Evolutionary conservation across 306 rosid genomes (phyloP).

Genomic region (Sindora glabra): DNA sequence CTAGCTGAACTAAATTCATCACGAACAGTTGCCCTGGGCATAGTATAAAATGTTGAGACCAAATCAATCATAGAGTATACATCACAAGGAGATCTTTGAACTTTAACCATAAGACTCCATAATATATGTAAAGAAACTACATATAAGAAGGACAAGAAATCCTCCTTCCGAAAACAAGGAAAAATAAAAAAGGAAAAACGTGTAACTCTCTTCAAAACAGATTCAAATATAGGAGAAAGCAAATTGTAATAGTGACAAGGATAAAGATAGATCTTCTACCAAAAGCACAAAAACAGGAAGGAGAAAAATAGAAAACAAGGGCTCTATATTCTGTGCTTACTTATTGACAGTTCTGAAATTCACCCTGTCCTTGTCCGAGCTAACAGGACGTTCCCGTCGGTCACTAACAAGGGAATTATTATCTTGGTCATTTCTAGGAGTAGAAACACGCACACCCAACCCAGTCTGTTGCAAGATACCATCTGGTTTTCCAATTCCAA

Average conservation of each 20-base stretch:
- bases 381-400: conserved; percentile 71
- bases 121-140: no score
- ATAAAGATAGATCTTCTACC: not conserved
- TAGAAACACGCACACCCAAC: conserved; percentile 70
- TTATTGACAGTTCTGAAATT: conserved; percentile 75
- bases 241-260: not conserved
- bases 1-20: conserved; percentile 89
- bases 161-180: conserved; percentile 2
- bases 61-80: conserved; percentile 5
- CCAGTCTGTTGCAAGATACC: conserved; percentile 66
- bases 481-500: conserved; percentile 74
- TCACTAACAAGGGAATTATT: conserved; percentile 56
- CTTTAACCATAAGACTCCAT: conserved; percentile 1
- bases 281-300: conserved; percentile 5
- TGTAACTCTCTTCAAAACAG: no score
- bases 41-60: conserved; percentile 12
- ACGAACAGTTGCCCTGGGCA: conserved; percentile 66
- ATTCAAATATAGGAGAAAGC: not conserved
- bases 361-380: conserved; percentile 77
- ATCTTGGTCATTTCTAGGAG: conserved; percentile 74
- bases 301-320: conserved; percentile 13
- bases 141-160: no score
- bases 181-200: no score
- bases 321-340: conserved; percentile 33
- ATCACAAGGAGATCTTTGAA: conserved; percentile 5